These are phyloP conservation scores for Paspalum notatum DNA, from an alignment of 176 grass and related monocot species.

Conservation along the genomic window DNA sequence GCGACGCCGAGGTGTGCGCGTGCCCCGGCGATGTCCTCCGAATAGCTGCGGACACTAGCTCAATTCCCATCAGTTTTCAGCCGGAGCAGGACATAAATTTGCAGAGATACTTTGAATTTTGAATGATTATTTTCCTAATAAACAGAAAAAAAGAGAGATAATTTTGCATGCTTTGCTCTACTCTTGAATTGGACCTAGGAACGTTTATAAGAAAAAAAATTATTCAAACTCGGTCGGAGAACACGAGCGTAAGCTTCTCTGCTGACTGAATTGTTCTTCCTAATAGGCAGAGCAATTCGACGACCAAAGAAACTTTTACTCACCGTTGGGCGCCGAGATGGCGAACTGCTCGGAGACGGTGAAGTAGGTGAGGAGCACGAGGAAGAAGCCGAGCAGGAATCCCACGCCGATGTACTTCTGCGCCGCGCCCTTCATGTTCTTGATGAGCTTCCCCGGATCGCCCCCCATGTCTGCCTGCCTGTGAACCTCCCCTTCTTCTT, in stretches of 20 bases:
- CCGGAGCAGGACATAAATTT: not conserved
- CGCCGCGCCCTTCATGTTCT: constrained; percentile 51
- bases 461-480: constrained; percentile 42
- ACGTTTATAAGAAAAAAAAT: not conserved
- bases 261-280: no score
- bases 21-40: constrained; percentile 46
- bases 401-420: constrained; percentile 62
- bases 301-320: not conserved
- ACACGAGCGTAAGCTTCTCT: no score
- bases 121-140: no score
- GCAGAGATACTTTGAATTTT: not conserved
- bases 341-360: constrained; percentile 68
- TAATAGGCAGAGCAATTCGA: not conserved
- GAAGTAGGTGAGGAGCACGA: constrained; percentile 78
- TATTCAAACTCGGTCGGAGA: no score
- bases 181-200: not conserved
- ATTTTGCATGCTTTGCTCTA: not conserved
- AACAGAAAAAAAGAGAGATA: no score
- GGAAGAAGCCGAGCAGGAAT: constrained; percentile 82
- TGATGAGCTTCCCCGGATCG: constrained; percentile 60
- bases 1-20: not conserved
- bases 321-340: constrained; percentile 73
- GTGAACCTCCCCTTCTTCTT: constrained; percentile 2
- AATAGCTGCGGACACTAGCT: constrained; percentile 42
- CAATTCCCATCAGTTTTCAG: constrained; percentile 19